These are phyloP conservation scores for Chimonanthus salicifolius DNA, from an alignment of 164 flowering plant genomes.

Conservation along the genomic window DNA sequence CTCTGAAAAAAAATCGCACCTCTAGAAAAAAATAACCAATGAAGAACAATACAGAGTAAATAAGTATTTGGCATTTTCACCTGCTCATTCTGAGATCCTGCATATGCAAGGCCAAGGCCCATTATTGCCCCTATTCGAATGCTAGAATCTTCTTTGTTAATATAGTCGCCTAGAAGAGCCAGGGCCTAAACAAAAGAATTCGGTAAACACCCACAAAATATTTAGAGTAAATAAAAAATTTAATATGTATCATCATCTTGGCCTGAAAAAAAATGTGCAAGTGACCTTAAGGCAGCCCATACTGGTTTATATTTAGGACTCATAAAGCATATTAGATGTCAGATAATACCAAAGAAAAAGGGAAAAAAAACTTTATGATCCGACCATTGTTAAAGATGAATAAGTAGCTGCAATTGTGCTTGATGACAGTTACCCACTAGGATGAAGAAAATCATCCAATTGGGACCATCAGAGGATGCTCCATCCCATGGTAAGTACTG, in stretches of 20 bases:
- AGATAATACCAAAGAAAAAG: too few species aligned
- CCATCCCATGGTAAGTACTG: not conserved
- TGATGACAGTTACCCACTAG: not conserved
- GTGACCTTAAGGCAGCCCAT: too few species aligned
- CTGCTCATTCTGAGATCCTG: conserved; percentile 81
- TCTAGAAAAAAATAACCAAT: not conserved
- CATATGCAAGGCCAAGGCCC: conserved; percentile 92
- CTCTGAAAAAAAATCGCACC: not conserved
- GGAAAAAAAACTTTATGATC: not conserved
- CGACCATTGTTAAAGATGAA: not conserved
- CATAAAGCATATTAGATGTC: too few species aligned
- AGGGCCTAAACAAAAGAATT: conserved; percentile 43
- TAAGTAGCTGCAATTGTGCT: not conserved
- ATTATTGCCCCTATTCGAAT: conserved; percentile 89
- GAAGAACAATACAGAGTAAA: not conserved
- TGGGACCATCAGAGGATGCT: not conserved
- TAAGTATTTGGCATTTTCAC: conserved; percentile 22
- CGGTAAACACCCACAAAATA: not conserved
- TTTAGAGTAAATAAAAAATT: too few species aligned
- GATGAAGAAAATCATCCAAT: not conserved
- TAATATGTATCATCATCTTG: not conserved
- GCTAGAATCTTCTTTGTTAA: conserved; percentile 73
- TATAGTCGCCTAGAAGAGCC: conserved; percentile 72
- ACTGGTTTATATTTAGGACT: too few species aligned
- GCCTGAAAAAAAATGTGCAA: not conserved